phyloP scores from a whole-genome alignment of 805 yeast species.

The Danielia oregonensis region DNA sequence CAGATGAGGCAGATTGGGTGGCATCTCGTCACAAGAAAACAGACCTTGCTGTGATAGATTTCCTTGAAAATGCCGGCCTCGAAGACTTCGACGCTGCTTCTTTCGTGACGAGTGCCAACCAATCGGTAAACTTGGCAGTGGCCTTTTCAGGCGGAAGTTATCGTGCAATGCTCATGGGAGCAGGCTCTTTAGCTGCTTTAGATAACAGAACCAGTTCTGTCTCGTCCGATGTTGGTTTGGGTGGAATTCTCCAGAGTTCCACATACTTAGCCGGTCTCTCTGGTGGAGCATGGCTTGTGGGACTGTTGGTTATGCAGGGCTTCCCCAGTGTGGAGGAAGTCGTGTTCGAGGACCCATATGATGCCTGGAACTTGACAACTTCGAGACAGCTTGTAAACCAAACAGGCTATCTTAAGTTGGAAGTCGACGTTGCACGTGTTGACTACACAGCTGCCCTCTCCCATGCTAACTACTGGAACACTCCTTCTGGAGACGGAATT shows the following conservation, averaged over 20 bases:
- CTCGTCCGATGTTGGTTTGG: constrained; percentile 48
- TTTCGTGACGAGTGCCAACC: constrained; percentile 1
- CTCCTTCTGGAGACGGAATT: constrained; percentile 42
- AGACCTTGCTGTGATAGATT: constrained; percentile 9
- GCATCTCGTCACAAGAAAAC: constrained; percentile 18
- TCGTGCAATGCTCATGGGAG: constrained; percentile 32
- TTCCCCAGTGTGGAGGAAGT: constrained; percentile 70
- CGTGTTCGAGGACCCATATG: constrained; percentile 27
- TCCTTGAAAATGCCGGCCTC: constrained; percentile 9
- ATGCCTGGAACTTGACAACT: constrained; percentile 34
- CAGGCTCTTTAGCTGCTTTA: constrained; percentile 16
- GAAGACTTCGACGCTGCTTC: constrained; percentile 1
- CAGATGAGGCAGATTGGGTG: constrained; percentile 52
- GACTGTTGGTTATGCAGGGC: constrained; percentile 63
- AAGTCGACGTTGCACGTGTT: constrained; percentile 18
- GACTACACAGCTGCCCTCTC: constrained; percentile 24
- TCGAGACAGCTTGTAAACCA: constrained; percentile 27
- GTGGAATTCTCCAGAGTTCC: constrained; percentile 69
- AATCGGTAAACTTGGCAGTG: constrained; percentile 21
- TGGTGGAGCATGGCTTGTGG: constrained; percentile 83
- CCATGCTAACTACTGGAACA: constrained; percentile 29
- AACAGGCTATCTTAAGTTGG: constrained; percentile 8
- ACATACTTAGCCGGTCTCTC: constrained; percentile 74
- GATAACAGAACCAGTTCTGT: constrained; percentile 13
- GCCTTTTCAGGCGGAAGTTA: constrained; percentile 37